Evolutionary conservation across 257 asterid genomes (phyloP), one percentile per base, ranked within the genome.

Genomic region (Jasminum sambac): DNA sequence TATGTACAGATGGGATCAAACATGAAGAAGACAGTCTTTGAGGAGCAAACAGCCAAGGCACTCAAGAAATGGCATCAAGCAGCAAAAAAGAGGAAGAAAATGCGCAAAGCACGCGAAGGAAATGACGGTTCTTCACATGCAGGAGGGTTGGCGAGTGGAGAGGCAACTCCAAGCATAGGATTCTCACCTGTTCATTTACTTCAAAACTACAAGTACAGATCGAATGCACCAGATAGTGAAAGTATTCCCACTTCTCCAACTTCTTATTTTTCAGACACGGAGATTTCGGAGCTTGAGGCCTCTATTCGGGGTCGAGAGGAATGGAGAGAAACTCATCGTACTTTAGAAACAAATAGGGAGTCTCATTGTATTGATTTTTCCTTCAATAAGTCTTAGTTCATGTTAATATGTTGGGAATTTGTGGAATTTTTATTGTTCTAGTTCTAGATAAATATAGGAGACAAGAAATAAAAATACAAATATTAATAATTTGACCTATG

Each of bases 31-130:
- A 74, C 91, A 34, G 82, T 88, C 9, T 84, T 88, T 19, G 95
- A 88, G 48, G 91, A 88, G 72, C 95, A 88, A 83, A 88, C 86
- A 0, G 74, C 95, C 8, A 84, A 81, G 69, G 92, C 92, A 43
- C 76, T 84, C 3, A 88, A 74, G 78, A 86, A 85, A 73, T 88
- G 91, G 95, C 90, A 82, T 39, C 68, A 71, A 48, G 82, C 85
- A 1, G 95, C 90, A 0, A 84, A 76, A 77, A 79, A 78, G 61
- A 83, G 77, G 76, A 82, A 79, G 62, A 88, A 79, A 66, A 40
- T 57, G 58, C 81, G 84, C 26, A 80, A 68, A 59, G 68, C 52
- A 8, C 81, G 74, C 21, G 63, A 1, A 1, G 67, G 24, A 26
- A 59, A 74, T 0, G 68, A 71, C 24, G 19, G 19, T 9, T 66